Evolutionary conservation across 768 basidiomycete genomes (phyloP), one percentile per base, ranked within the genome.

Genomic region (Lentinula aciculospora): DNA sequence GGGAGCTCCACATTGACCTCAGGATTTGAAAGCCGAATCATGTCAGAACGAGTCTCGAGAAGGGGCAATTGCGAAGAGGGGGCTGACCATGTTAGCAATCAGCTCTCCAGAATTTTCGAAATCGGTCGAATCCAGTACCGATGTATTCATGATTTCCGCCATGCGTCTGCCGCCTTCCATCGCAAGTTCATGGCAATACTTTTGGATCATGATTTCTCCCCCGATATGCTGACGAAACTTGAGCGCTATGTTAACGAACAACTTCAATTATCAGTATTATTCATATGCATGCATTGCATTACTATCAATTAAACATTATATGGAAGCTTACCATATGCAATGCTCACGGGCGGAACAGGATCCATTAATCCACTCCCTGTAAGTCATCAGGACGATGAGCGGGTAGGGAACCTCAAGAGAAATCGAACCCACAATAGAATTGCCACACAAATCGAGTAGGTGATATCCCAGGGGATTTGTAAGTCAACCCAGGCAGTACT

Each of bases 161-260:
- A 94, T 73, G 4, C 72, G 70, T 62, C 78, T 77, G 0, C 87
- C 89, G n/a, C 92, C 93, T 40, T 77, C 69, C 4, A 86, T 59
- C 2, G 91, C 92, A 7, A 94, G 78, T 9, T 76, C 64, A 66
- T 86, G 88, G 62, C 85, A 90, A 68, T 94, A 94, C 1, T 72
- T 74, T 60, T 83, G 84, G 58, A 94, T 93, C 61, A 79, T 81
- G 31, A 80, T 72, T 70, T 96, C 93, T 2, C 94, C 93, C 0
- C 93, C 92, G 10, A 94, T 72, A 78, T 82, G 84, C 57, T 82
- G 69, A 40, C 94, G 82, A 72, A 93, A 94, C 42, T 88, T 81
- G 6, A 94, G 68, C 0, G 92, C 94, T 85, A 53, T 27, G 7
- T 21, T 29, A 34, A 17, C 12, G 5, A 10, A 32, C 10, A 10